Conservation (phyloP, 306 rosid species). For the Cucumis cinereus region DNA sequence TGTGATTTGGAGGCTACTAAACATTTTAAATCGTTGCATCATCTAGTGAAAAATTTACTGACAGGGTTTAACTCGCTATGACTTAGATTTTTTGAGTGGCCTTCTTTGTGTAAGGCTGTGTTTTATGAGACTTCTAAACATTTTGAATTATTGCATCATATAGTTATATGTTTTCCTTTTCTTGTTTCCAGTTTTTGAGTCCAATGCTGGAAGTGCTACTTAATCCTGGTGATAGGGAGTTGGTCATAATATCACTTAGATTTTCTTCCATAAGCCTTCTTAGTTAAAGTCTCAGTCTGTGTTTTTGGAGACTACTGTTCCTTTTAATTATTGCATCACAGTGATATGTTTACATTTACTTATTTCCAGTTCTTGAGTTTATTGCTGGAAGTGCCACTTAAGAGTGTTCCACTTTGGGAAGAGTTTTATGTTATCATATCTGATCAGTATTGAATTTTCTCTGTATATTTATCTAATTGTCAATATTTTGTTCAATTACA, state of each 20-base stretch:
- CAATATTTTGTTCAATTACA: background rate
- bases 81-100: background rate
- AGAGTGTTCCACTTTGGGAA: background rate
- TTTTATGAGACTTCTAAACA: background rate
- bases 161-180: background rate
- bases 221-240: background rate
- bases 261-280: background rate
- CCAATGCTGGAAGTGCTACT: background rate
- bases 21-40: background rate
- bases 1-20: background rate
- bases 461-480: background rate
- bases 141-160: background rate
- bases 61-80: background rate
- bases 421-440: background rate
- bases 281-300: background rate
- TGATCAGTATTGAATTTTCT: background rate
- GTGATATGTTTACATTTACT: background rate
- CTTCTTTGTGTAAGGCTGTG: background rate
- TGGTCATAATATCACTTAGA: background rate
- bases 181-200: background rate
- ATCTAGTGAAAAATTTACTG: background rate
- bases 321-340: background rate
- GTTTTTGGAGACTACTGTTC: background rate
- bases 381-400: background rate
- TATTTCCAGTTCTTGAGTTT: background rate